These are phyloP conservation scores for Rutstroemia sp. DNA, from an alignment of 2,329 filamentous ascomycete genomes.

Conservation along the genomic window DNA sequence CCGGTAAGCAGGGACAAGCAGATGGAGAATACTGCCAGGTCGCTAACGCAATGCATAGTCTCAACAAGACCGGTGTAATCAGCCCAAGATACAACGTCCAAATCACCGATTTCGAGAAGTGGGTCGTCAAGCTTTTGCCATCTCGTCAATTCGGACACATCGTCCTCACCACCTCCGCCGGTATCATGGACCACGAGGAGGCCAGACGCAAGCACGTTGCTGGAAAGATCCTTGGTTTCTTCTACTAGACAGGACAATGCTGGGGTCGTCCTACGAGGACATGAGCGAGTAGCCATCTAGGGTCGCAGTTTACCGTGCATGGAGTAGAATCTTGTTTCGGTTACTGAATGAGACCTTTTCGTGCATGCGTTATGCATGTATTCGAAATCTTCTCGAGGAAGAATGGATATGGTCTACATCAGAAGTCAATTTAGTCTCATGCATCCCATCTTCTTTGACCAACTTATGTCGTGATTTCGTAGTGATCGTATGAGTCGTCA, in stretches of 20 bases:
- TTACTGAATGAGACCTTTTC: slow-evolving; percentile 24
- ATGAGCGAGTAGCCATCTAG: slow-evolving; percentile 28
- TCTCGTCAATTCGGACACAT: slow-evolving; percentile 99
- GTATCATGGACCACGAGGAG: slow-evolving; percentile 99
- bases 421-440: slow-evolving; percentile 27
- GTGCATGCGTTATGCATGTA: slow-evolving; percentile 19
- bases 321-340: slow-evolving; percentile 16
- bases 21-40: neutral
- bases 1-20: slow-evolving; percentile 42
- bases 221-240: slow-evolving; percentile 99
- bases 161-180: slow-evolving; percentile 96
- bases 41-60: slow-evolving; percentile 32
- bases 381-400: slow-evolving; percentile 17
- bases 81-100: slow-evolving; percentile 99
- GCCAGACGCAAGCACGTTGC: slow-evolving; percentile 97
- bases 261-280: slow-evolving; percentile 23
- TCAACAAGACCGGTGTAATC: slow-evolving; percentile 99
- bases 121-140: slow-evolving; percentile 97
- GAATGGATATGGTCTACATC: slow-evolving; percentile 27
- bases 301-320: slow-evolving; percentile 12
- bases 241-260: slow-evolving; percentile 62
- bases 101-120: slow-evolving; percentile 97
- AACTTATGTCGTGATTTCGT: neutral
- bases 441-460: neutral
- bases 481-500: too few species aligned